phyloP scores from a whole-genome alignment of 768 basidiomycete species.

The Panaeolus cyanescens region DNA sequence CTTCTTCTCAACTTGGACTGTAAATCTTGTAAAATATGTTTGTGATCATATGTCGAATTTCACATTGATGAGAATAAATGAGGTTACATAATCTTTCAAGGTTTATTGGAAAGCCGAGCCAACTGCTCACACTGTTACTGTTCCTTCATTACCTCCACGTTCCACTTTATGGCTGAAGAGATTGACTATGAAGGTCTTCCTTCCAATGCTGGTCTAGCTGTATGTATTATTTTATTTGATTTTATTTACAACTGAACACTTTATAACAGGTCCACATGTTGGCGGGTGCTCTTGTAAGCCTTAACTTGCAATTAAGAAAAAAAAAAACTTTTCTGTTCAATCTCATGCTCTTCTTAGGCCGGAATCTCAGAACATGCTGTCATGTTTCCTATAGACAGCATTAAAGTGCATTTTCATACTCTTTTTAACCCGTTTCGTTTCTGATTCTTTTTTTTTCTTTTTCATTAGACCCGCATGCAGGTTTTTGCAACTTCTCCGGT shows the following conservation, averaged over 20 bases:
- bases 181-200: constrained; percentile 57
- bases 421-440: neutral
- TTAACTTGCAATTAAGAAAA: neutral
- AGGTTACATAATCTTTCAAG: neutral
- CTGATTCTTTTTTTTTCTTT: constrained; percentile 5
- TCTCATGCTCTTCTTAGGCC: constrained; percentile 55
- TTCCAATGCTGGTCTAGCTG: constrained; percentile 77
- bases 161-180: constrained; percentile 38
- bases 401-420: constrained; percentile 68
- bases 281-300: constrained; percentile 90
- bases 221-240: constrained; percentile 33
- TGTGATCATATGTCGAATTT: neutral
- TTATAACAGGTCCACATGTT: constrained; percentile 85
- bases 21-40: neutral
- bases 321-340: constrained; percentile 2
- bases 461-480: constrained; percentile 98
- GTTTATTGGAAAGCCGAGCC: neutral
- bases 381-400: constrained; percentile 98
- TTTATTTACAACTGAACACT: constrained; percentile 14
- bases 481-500: constrained; percentile 87
- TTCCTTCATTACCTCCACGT: constrained; percentile 6
- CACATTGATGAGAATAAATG: neutral
- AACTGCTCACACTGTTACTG: constrained; percentile 1
- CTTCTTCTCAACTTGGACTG: constrained; percentile 17
- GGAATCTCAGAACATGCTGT: constrained; percentile 99